Base-by-base conservation (phyloP, 2,329 filamentous ascomycete genomes). In the Aspergillus hiratsukae region DNA sequence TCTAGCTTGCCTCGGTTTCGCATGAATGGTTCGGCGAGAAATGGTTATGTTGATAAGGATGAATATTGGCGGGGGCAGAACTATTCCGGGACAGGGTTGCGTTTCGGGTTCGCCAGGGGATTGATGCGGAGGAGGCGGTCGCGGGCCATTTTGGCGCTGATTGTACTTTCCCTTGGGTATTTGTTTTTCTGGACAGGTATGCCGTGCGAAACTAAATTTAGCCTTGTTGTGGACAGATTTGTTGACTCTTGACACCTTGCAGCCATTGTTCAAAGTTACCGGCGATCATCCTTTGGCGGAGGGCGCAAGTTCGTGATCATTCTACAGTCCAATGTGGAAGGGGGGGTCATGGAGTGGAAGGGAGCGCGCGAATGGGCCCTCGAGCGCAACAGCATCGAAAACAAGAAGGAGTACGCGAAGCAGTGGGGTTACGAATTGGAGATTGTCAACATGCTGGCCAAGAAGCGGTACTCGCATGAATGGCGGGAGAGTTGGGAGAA, bases 401-500 rank as follows among this genome's bases (percentile, higher is more conserved):
- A 99, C 77, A 99, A 99, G 80, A 87, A 88, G 71, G 89, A 87
- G 68, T 99, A 99, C 70, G 88, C 86, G 2, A 81, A 84, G 35
- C 83, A 82, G 71, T 97, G 94, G 92, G 94, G 94, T 14, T 97
- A 99, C 72, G 89, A 97, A 60, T 79, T 99, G 57, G 94, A 99
- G 73, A 88, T 97, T 69, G 91, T 96, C 64, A 95, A 99, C 73
- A 96, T 99, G 92, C 93, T 91, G 78, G 96, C 92, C 53, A 96
- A 97, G 83, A 97, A 97, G 78, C 87, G 92, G 63, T 99, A 99
- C 72, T 93, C 94, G 28, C 94, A 99, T 76, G 94, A 99, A 76
- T 99, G 94, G 94, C 85, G 94, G 68, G 94, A 99, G 76, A 95
- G 93, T 73, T 99, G 94, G 94, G 94, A 99, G 76, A 99, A 97